Evolutionary conservation across 1,284 basidiomycete species (phyloP).

Genomic region (Pseudomicrostroma phylloplanum): DNA sequence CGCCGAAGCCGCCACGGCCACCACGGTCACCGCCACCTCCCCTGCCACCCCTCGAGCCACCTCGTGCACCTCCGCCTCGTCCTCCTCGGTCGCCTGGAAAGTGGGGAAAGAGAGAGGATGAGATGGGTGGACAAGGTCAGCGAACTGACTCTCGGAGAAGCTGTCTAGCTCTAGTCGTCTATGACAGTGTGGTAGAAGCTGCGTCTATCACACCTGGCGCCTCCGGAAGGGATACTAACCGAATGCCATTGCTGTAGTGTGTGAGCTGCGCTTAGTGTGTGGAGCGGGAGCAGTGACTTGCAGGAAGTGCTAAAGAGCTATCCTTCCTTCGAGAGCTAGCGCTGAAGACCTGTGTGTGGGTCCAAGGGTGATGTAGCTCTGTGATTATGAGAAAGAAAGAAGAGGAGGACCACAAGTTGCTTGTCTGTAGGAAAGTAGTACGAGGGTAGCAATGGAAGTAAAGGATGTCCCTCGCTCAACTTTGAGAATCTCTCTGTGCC

Average conservation of each 20-base stretch:
- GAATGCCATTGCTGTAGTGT: slow-evolving; percentile 1
- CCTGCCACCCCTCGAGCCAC: slow-evolving; percentile 35
- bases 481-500: no score
- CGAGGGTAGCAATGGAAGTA: no score
- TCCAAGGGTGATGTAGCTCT: no score
- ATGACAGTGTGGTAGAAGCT: neutral
- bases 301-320: no score
- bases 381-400: no score
- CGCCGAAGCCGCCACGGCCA: slow-evolving; percentile 15
- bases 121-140: neutral
- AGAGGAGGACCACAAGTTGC: no score
- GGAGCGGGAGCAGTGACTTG: no score
- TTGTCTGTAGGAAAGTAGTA: no score
- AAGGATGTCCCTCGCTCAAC: no score
- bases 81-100: slow-evolving; percentile 37
- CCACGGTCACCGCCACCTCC: slow-evolving; percentile 28
- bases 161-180: neutral
- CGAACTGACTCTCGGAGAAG: neutral
- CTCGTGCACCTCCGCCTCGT: slow-evolving; percentile 36
- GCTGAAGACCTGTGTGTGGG: no score
- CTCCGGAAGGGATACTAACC: neutral
- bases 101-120: neutral
- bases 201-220: neutral
- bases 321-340: no score
- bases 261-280: no score